Evolutionary conservation across 163 green algal species (phyloP), one percentile per base, ranked within the genome.

Genomic region (Scenedesmus sp.): DNA sequence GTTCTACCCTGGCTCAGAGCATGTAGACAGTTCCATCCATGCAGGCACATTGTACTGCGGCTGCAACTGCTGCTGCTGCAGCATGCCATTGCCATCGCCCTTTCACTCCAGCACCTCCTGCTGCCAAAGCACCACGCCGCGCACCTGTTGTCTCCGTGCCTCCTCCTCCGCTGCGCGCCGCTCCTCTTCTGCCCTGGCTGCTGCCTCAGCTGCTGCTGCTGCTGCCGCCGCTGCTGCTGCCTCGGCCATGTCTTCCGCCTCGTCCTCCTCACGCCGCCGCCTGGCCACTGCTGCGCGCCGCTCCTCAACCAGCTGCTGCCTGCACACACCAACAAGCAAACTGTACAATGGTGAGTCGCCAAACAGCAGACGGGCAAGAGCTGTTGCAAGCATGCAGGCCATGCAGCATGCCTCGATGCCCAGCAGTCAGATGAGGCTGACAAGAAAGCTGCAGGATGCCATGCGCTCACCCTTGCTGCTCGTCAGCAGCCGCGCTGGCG

Each of bases 221-320:
- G 74, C 87, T 5, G 87, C 87, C 34, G 74, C 76, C n/a, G 57
- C 57, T 26, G 57, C 87, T 77, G 87, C 87, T 23, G 20, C 87
- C n/a, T 86, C 87, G 15, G 16, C n/a, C 54, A 13, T 59, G 57
- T 87, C 76, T 7, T 91, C 87, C 1, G 26, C 55, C n/a, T 77
- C 55, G 26, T 91, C 87, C 76, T 91, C 87, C 57, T 87, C 87
- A 12, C 60, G 59, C 1, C 87, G 87, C 10, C 87, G 57, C n/a
- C 56, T 59, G 8, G 66, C 87, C 8, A 54, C 87, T 62, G 87
- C 87, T 55, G 87, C 87, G 9, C 34, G n/a, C 13, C 46, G 26
- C 57, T 62, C 87, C 16, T 66, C 74, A 16, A 9, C n/a, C 6
- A n/a, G 59, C 46, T 87, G 87, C 87, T 86, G 87, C 87, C 87